These are phyloP conservation scores for Fusarium foetens DNA, from an alignment of 2,329 filamentous ascomycete genomes.

Conservation along the genomic window DNA sequence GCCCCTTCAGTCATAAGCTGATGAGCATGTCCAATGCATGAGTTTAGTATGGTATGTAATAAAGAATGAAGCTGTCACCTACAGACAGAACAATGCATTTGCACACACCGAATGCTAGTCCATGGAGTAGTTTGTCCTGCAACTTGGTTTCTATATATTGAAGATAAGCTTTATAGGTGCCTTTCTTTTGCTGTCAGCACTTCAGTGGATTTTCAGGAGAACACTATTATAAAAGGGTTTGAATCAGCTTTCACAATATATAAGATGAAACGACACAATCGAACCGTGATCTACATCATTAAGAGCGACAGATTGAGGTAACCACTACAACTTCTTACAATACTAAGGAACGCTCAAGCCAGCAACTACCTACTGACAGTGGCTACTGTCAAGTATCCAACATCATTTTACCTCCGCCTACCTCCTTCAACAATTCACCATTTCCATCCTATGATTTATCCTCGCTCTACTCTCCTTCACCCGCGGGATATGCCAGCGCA, in stretches of 20 bases:
- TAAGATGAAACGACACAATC: background rate
- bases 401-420: background rate
- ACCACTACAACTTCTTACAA: background rate
- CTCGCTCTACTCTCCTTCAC: background rate
- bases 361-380: background rate
- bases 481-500: background rate
- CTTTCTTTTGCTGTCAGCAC: background rate
- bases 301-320: background rate
- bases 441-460: background rate
- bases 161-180: background rate
- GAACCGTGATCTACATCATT: background rate
- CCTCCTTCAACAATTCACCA: background rate
- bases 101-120: background rate
- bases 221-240: background rate
- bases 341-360: background rate
- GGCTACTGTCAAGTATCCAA: background rate
- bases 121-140: background rate
- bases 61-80: background rate
- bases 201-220: background rate
- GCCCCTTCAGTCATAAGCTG: constrained; percentile 56
- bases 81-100: too few relatives aligned
- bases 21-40: background rate
- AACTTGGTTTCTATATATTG: background rate
- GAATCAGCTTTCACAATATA: background rate
- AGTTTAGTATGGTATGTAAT: background rate